Percentiles rank a stretch among this genome's conserved stretches.
Evolutionary conservation across 495 filamentous ascomycete species (phyloP).

Genomic region (Aspergillus bertholletiae): DNA sequence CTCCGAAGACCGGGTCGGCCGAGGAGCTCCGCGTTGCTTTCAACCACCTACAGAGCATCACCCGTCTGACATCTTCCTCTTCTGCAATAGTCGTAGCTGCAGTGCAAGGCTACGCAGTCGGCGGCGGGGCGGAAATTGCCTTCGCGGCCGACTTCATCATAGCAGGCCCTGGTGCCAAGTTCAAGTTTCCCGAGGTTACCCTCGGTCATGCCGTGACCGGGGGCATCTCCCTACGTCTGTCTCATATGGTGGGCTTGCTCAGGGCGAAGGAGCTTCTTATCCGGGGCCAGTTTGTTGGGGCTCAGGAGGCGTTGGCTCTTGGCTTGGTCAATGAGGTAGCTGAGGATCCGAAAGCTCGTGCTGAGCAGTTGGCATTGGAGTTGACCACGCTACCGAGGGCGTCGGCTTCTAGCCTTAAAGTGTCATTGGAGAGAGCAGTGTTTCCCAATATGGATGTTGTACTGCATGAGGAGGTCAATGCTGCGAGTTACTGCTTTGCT

Average conservation of each 20-base stretch:
- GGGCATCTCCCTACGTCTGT: not conserved
- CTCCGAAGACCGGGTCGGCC: not conserved
- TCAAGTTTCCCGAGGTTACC: not conserved
- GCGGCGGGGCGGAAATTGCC: not conserved
- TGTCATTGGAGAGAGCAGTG: not conserved
- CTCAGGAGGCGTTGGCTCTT: not conserved
- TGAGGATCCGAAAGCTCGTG: not conserved
- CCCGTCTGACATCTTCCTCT: not conserved
- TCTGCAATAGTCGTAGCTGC: not conserved
- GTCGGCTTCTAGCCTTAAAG: not conserved
- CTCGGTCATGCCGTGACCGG: not conserved
- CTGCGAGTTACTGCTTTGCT: not conserved
- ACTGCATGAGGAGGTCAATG: not conserved
- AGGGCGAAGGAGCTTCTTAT: not conserved
- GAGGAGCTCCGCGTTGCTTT: not conserved
- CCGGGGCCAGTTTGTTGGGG: not conserved
- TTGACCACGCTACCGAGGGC: not conserved
- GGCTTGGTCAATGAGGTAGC: not conserved
- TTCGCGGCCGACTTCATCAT: not conserved
- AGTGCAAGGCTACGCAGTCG: not conserved
- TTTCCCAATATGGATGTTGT: not conserved
- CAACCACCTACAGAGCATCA: not conserved
- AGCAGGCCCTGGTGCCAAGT: not conserved
- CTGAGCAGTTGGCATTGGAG: not conserved
- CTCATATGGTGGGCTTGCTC: not conserved